These are phyloP conservation scores for Drosera capensis DNA, from an alignment of 148 eudicot genomes.

Conservation along the genomic window DNA sequence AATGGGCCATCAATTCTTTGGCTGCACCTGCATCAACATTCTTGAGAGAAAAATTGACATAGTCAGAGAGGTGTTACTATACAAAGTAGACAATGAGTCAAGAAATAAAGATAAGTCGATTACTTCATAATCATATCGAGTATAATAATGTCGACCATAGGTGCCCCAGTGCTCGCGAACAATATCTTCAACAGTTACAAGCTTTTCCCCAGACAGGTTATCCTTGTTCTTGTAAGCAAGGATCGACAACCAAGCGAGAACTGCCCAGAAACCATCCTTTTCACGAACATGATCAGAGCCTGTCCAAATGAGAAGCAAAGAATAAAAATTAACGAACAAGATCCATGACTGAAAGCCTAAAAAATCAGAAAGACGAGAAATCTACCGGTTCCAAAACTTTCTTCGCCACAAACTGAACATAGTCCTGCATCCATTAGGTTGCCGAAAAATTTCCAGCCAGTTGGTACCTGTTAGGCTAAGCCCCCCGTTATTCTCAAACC, in stretches of 20 bases:
- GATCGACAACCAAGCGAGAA: slow-evolving; percentile 89
- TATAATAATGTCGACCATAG: slow-evolving; percentile 90
- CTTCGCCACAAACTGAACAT: slow-evolving; percentile 95
- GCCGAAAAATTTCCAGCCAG: slow-evolving; percentile 98
- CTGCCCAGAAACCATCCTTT: slow-evolving; percentile 99
- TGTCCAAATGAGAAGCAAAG: slow-evolving; percentile 10
- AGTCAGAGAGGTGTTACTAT: slow-evolving; percentile 1
- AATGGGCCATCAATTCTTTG: background rate
- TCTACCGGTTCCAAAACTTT: slow-evolving; percentile 97
- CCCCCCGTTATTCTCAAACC: slow-evolving; percentile 1
- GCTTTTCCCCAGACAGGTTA: slow-evolving; percentile 53
- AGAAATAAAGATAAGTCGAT: background rate
- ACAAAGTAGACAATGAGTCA: background rate
- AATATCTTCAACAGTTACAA: slow-evolving; percentile 89
- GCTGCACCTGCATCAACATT: slow-evolving; percentile 40
- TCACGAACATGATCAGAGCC: slow-evolving; percentile 96
- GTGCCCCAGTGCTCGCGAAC: slow-evolving; percentile 89
- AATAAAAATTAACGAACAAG: background rate
- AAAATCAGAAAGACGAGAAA: slow-evolving; percentile 1
- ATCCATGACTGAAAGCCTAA: background rate
- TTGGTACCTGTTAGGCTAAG: slow-evolving; percentile 52
- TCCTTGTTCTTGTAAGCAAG: slow-evolving; percentile 74
- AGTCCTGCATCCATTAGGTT: slow-evolving; percentile 94
- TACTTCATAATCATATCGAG: slow-evolving; percentile 95
- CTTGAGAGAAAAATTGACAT: slow-evolving; percentile 19